A percentile compares a stretch with the other conserved stretches of the same genome.
Evolutionary conservation across 2,329 filamentous ascomycete species (phyloP).

Genomic region (Albophoma yamanashiensis): DNA sequence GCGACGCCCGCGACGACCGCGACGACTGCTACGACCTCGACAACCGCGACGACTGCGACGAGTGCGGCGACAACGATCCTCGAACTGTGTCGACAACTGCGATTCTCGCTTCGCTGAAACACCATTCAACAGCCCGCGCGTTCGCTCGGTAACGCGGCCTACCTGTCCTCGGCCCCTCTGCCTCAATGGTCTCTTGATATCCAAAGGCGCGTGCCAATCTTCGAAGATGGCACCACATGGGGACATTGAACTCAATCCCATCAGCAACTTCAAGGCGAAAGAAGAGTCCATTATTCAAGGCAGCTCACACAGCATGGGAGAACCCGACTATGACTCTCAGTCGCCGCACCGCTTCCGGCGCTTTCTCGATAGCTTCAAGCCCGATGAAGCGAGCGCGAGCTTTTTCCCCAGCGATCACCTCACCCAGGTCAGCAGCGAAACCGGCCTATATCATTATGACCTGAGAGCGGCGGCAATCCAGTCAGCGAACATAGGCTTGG

Average conservation of each 20-base stretch:
- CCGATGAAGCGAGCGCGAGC: constrained; percentile 38
- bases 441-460: constrained; percentile 37
- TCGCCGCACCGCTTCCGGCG: constrained; percentile 26
- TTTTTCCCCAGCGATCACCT: constrained; percentile 35
- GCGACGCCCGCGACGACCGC: neutral
- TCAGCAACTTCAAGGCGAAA: constrained; percentile 44
- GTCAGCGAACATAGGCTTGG: constrained; percentile 65
- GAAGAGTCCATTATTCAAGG: constrained; percentile 45
- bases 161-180: neutral
- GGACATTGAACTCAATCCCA: constrained; percentile 45
- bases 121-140: neutral
- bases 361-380: constrained; percentile 52
- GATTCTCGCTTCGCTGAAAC: neutral
- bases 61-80: no score
- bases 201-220: neutral
- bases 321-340: constrained; percentile 32
- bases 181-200: neutral
- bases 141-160: neutral
- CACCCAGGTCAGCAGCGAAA: constrained; percentile 18
- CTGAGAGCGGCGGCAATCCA: constrained; percentile 52
- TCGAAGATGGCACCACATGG: constrained; percentile 24
- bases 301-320: constrained; percentile 40
- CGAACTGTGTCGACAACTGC: neutral
- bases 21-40: neutral
- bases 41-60: neutral